Evolutionary conservation across 2,329 filamentous ascomycete genomes (phyloP), one percentile per base, ranked within the genome.

Genomic region (Aspergillus pseudoterreus): DNA sequence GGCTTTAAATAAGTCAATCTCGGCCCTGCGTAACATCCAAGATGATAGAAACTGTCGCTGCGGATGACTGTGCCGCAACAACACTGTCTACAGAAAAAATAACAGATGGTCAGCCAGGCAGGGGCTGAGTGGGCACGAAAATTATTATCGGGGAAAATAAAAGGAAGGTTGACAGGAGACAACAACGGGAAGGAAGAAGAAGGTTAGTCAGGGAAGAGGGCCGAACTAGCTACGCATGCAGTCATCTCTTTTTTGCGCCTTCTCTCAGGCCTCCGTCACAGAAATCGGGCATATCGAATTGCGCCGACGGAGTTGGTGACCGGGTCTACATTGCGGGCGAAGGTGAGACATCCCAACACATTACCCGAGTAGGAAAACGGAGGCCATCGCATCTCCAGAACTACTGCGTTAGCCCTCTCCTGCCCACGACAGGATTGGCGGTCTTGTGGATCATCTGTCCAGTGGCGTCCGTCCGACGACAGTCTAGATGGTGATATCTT

Each of bases 371-470:
- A 22, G 49, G 47, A 55, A 54, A 51, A 47, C 41, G 53, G 49
- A 49, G 47, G 41, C 54, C 56, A 51, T 39, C 49, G 41, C 46
- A n/a, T 49, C 46, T 27, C n/a, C 30, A 51, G 45, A 51, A 49
- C 52, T 49, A 55, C 57, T 59, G 44, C 56, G 56, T 52, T 43
- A 45, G 45, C 39, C 46, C 50, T 51, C 51, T 49, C 57, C 64
- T 64, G 62, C 62, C 62, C 48, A 45, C 48, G 52, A 45, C 49
- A 50, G 51, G 45, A 58, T 63, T 62, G 59, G 61, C 58, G 61
- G 59, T 57, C 58, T 61, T 59, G 63, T 59, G 64, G 60, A 62
- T 64, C 59, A 62, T 61, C 49, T 55, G 49, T 46, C 47, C 55
- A 55, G 51, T 54, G 50, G 55, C 50, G 49, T 43, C 52, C 51